These are phyloP conservation scores for Euryodendron excelsum DNA, from an alignment of 148 eudicot species.

Conservation along the genomic window DNA sequence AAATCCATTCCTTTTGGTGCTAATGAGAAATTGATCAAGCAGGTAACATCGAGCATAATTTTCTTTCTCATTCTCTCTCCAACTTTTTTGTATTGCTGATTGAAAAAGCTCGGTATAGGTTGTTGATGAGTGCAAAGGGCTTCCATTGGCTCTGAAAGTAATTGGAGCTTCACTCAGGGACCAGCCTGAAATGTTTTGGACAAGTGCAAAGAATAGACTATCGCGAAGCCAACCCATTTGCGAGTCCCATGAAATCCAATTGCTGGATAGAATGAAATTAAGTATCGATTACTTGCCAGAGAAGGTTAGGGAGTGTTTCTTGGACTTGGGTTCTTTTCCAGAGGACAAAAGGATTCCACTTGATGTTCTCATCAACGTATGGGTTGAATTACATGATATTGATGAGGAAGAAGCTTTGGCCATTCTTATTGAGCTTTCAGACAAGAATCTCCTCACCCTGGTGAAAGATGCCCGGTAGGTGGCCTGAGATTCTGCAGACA, in stretches of 20 bases:
- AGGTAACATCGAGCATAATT: constrained; percentile 39
- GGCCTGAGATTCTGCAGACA: background rate
- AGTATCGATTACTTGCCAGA: constrained; percentile 58
- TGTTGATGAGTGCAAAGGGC: constrained; percentile 77
- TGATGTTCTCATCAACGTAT: constrained; percentile 67
- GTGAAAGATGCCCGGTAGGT: constrained; percentile 70
- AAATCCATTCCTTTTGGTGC: constrained; percentile 44
- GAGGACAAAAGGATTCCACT: constrained; percentile 78
- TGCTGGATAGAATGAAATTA: constrained; percentile 67
- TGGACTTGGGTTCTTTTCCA: constrained; percentile 81
- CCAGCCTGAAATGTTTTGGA: constrained; percentile 66
- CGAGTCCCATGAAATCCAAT: constrained; percentile 69
- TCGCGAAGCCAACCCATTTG: constrained; percentile 64
- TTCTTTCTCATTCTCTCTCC: background rate
- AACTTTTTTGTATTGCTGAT: constrained; percentile 9
- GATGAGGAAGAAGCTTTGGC: constrained; percentile 75
- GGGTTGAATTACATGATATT: constrained; percentile 79
- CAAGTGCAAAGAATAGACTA: constrained; percentile 63
- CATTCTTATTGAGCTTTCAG: constrained; percentile 71
- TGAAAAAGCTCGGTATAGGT: constrained; percentile 36
- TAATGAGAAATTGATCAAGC: constrained; percentile 48
- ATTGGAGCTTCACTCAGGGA: constrained; percentile 79
- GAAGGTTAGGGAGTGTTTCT: constrained; percentile 74
- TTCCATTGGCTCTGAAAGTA: constrained; percentile 84
- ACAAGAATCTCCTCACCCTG: constrained; percentile 67